These are phyloP conservation scores for Alternaria sp. DNA, from an alignment of 2,329 filamentous ascomycete genomes.

Conservation along the genomic window DNA sequence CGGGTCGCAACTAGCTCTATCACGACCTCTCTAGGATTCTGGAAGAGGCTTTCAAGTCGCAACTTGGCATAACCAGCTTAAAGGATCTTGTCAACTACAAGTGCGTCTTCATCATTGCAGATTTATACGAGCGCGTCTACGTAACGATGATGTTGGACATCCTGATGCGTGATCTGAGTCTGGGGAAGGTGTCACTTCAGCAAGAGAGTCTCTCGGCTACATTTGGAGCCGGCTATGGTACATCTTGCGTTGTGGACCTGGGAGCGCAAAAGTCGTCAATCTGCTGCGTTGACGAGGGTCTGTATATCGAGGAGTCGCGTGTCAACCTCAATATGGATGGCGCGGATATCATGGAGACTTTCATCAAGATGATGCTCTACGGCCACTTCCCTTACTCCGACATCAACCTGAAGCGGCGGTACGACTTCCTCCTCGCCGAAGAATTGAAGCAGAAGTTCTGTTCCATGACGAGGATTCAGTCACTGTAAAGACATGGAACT, in stretches of 20 bases:
- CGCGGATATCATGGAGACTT: constrained; percentile 89
- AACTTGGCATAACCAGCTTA: constrained; percentile 78
- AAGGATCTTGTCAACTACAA: constrained; percentile 90
- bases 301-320: constrained; percentile 91
- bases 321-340: constrained; percentile 96
- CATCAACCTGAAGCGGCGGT: constrained; percentile 87
- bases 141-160: constrained; percentile 85
- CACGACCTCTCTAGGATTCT: constrained; percentile 88
- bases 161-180: constrained; percentile 87
- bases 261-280: constrained; percentile 98
- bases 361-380: constrained; percentile 97
- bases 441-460: constrained; percentile 94
- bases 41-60: constrained; percentile 84
- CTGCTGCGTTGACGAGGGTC: constrained; percentile 94
- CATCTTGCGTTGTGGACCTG: constrained; percentile 93
- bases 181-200: constrained; percentile 88
- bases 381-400: constrained; percentile 96
- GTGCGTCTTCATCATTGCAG: too few relatives aligned
- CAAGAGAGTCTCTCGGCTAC: constrained; percentile 95
- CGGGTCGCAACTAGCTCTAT: constrained; percentile 78
- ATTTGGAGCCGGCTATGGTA: constrained; percentile 93
- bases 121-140: too few relatives aligned
- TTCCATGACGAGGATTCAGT: constrained; percentile 90
- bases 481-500: constrained; percentile 85
- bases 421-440: constrained; percentile 92